Evolutionary conservation across 352 stramenopile genomes (phyloP).

Genomic region (Blastocystis sp.): DNA sequence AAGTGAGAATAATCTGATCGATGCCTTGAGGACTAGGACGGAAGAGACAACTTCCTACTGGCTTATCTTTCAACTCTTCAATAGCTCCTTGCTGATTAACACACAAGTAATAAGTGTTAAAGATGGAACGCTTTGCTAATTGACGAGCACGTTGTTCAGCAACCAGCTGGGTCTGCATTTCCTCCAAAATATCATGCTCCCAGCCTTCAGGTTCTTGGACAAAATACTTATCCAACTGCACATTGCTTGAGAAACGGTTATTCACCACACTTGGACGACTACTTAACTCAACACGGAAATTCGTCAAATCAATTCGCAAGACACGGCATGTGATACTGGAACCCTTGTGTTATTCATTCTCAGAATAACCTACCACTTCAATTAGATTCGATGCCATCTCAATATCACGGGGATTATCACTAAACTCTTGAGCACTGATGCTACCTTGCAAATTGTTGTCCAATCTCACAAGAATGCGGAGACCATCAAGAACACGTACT

Average conservation of each 20-base stretch:
- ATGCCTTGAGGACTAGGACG: not conserved
- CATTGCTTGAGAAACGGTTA: not conserved
- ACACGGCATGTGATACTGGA: slow-evolving; percentile 12
- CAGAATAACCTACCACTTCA: not conserved
- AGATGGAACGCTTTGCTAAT: slow-evolving; percentile 22
- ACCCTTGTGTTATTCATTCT: not conserved
- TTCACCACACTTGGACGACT: not conserved
- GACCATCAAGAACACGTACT: not conserved
- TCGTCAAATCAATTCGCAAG: slow-evolving; percentile 1
- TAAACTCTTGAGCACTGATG: slow-evolving; percentile 37
- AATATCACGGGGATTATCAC: slow-evolving; percentile 17
- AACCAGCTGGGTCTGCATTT: not conserved
- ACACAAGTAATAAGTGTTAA: slow-evolving; percentile 15
- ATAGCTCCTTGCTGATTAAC: not conserved
- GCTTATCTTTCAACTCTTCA: not conserved
- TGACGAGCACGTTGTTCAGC: slow-evolving; percentile 2
- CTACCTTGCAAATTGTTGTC: slow-evolving; percentile 23
- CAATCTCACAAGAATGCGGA: not conserved
- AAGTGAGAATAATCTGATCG: slow-evolving; percentile 28
- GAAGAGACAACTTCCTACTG: slow-evolving; percentile 54
- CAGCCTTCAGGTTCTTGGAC: slow-evolving; percentile 4
- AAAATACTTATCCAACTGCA: slow-evolving; percentile 10
- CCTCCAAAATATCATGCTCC: not conserved
- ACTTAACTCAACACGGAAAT: not conserved
- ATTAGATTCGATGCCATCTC: slow-evolving; percentile 14